These are phyloP conservation scores for Penicillium cinerascens DNA, from an alignment of 495 filamentous ascomycete genomes.

Conservation along the genomic window DNA sequence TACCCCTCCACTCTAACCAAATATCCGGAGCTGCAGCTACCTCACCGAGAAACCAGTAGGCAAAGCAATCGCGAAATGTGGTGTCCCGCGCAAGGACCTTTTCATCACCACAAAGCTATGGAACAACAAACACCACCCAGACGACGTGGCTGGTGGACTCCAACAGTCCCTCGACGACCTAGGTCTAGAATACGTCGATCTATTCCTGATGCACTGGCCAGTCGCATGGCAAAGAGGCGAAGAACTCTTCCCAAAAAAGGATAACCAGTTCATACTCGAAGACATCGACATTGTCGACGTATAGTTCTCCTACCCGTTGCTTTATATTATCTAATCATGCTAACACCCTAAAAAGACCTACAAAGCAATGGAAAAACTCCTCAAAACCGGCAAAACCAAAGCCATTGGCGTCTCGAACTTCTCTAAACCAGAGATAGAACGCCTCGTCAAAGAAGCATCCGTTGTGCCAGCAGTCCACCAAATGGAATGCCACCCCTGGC, in stretches of 20 bases:
- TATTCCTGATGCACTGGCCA: slow-evolving; percentile 66
- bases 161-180: slow-evolving; percentile 59
- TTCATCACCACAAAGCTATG: slow-evolving; percentile 55
- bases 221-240: slow-evolving; percentile 39
- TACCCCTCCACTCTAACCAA: background rate
- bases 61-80: slow-evolving; percentile 49
- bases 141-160: slow-evolving; percentile 53
- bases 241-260: slow-evolving; percentile 31
- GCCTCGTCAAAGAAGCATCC: slow-evolving; percentile 52
- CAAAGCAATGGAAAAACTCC: slow-evolving; percentile 59
- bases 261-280: slow-evolving; percentile 12
- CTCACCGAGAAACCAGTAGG: slow-evolving; percentile 45
- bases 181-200: slow-evolving; percentile 60
- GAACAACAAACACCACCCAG: slow-evolving; percentile 59
- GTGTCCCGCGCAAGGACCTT: slow-evolving; percentile 34
- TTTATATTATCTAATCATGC: too few species aligned
- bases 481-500: slow-evolving; percentile 55
- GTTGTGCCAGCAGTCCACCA: slow-evolving; percentile 60
- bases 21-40: slow-evolving; percentile 25
- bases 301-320: slow-evolving; percentile 5
- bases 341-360: slow-evolving; percentile 34
- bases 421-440: slow-evolving; percentile 60
- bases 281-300: slow-evolving; percentile 45
- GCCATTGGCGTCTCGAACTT: slow-evolving; percentile 79
- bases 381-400: slow-evolving; percentile 49